phyloP scores from a whole-genome alignment of 2,329 filamentous ascomycete species.

The Microdochium nivale region DNA sequence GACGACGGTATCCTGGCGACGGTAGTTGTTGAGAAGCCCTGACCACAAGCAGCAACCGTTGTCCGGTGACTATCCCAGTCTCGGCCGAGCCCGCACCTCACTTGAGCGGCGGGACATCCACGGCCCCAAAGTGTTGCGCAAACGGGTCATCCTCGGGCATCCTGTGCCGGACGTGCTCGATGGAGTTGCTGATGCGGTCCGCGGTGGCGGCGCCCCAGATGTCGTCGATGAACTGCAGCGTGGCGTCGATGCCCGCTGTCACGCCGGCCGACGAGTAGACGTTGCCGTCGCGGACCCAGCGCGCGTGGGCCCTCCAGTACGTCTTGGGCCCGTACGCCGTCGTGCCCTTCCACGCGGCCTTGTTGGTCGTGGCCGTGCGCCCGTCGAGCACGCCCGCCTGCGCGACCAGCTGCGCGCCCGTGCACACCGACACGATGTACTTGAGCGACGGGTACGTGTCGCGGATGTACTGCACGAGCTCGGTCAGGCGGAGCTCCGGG shows the following conservation, averaged over 20 bases:
- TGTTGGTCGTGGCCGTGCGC: constrained; percentile 48
- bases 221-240: constrained; percentile 40
- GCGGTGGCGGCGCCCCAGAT: constrained; percentile 41
- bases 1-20: too few species aligned
- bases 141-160: constrained; percentile 43
- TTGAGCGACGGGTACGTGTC: constrained; percentile 27
- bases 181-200: constrained; percentile 30
- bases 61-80: too few species aligned
- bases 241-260: constrained; percentile 49
- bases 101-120: not conserved
- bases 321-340: constrained; percentile 30
- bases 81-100: too few species aligned
- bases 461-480: constrained; percentile 28
- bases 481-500: constrained; percentile 6
- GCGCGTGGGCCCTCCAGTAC: constrained; percentile 41
- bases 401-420: constrained; percentile 42
- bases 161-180: constrained; percentile 46
- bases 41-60: too few species aligned
- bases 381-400: constrained; percentile 43
- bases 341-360: constrained; percentile 31
- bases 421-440: constrained; percentile 49
- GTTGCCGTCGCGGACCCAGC: constrained; percentile 51
- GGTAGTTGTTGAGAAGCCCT: too few species aligned
- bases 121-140: constrained; percentile 18
- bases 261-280: constrained; percentile 51